Base-by-base conservation (phyloP, 441 rosid species). In the Geranium incanum region DNA sequence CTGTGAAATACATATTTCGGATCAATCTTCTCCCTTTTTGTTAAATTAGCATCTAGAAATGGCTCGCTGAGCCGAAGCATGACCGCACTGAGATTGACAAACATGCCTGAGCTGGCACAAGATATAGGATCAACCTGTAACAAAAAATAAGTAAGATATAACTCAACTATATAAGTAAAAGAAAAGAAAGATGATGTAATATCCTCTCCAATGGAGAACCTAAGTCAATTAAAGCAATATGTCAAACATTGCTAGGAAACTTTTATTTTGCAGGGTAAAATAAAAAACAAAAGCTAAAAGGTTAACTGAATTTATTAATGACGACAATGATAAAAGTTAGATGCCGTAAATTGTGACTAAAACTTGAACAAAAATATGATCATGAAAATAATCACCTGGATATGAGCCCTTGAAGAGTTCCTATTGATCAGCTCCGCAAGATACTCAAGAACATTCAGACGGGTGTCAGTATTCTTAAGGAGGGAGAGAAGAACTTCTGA, bases 71-170 rank as follows among this genome's bases (percentile, higher is more conserved):
- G 91, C 16, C 79, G 88, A 70, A 95, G 98, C 98, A 92, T 90
- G 57, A 92, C 95, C 67, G 96, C 98, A 41, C 98, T 86, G 77
- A 92, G 97, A 78, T 89, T 92, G 70, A 89, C 90, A 85, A 92
- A 95, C 99, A 92, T 95, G 80, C 99, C 99, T 13, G 97, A 89
- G 80, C 97, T 90, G 16, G 99, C 98, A 84, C 97, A 89, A 70
- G 92, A 88, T 68, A 92, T 72, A 69, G 87, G 92, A 80, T 95
- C 99, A 78, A 92, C 97, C 99, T 95, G 85, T 57, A 52, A 83
- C 66, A 78, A 33, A 74, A 71, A 75, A 28, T 57, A 71, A 5
- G 45, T 21, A 82, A 16, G 68, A 78, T 60, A 23, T 59, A 67
- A 38, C 57, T 75, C 36, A 72, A 64, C 39, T 28, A 28, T 64